These are phyloP conservation scores for Claviceps pusilla DNA, from an alignment of 2,329 filamentous ascomycete genomes.

Conservation along the genomic window DNA sequence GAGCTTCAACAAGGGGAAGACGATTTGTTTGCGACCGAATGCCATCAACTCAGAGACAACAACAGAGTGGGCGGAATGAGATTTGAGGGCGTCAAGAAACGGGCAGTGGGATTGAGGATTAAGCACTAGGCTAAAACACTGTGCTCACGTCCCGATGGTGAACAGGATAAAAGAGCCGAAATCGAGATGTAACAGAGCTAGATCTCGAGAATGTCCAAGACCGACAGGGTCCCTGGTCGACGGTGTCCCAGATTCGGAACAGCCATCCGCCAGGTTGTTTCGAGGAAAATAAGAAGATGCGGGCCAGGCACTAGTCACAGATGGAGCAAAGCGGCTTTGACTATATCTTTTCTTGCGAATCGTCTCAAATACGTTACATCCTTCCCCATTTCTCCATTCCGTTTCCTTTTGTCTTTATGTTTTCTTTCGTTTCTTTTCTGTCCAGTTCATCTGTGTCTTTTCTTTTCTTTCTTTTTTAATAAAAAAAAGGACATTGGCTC, in stretches of 20 bases:
- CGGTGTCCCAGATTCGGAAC: conserved; percentile 9
- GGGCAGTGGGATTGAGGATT: conserved; percentile 3
- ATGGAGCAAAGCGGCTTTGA: conserved; percentile 1
- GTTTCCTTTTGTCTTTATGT: neutral
- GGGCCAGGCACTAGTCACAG: neutral
- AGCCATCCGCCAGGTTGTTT: conserved; percentile 9
- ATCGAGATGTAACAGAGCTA: conserved; percentile 14
- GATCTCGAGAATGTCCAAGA: conserved; percentile 10
- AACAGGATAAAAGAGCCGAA: conserved; percentile 8
- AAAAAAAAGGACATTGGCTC: neutral
- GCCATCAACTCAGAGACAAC: neutral
- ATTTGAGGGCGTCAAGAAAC: neutral
- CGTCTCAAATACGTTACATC: conserved; percentile 1
- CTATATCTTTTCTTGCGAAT: conserved; percentile 8
- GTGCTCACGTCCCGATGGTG: conserved; percentile 10
- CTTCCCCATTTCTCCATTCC: conserved; percentile 5
- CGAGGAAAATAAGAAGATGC: conserved; percentile 6
- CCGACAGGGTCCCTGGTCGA: conserved; percentile 6
- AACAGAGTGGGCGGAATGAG: neutral
- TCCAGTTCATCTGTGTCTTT: conserved; percentile 1
- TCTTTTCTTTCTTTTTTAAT: no score
- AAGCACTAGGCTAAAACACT: conserved; percentile 10
- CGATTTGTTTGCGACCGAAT: no score
- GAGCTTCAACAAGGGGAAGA: no score
- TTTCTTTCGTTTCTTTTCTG: conserved; percentile 4